Evolutionary conservation across 2,329 filamentous ascomycete species (phyloP), one percentile per base, ranked within the genome.

Genomic region (Paraphoma sp.): DNA sequence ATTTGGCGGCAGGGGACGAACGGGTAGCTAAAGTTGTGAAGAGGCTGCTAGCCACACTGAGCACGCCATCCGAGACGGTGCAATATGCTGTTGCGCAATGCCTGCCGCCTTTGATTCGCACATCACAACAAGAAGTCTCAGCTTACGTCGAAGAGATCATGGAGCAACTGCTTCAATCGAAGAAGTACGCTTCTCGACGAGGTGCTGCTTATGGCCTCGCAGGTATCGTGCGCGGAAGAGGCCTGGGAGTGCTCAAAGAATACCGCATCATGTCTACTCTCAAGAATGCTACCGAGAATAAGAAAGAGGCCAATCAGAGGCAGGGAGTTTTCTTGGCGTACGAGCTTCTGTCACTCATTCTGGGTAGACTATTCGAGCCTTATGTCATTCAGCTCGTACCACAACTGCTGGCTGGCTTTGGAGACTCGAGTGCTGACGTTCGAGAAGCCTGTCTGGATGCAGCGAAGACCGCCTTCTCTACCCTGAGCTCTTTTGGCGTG

Each of bases 41-140:
- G 65, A 87, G 93, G 60, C 83, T 99, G 18, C 83, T 99, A 53
- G 87, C 88, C 18, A 97, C 96, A 6, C 82, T 99, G 44, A 95
- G 90, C 75, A 98, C 94, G 11, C 95, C 95, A 29, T 98, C 95
- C 0, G 95, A 99, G 77, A 93, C 92, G 14, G 95, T 99, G 1
- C 95, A 99, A 76, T 97, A 95, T 73, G 95, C 95, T 45, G 93
- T 98, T 56, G 93, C 96, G 3, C 92, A 95, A 70, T 99, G 95
- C 69, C 82, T 99, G 18, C 94, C 95, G 12, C 93, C 95, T 1
- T 83, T 99, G n/a, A 87, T 99, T 31, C 88, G 87, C 55, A 89
- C 92, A 2, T 94, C 90, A 45, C 86, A 86, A 30, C 87, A 93
- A 58, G 90, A 94, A 70, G 88, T 90, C 3, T 86, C 88, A 33